A percentile compares a stretch with the other conserved stretches of the same genome.
These are phyloP conservation scores for Aspergillus viridinutans DNA, from an alignment of 2,329 filamentous ascomycete genomes.

Conservation along the genomic window DNA sequence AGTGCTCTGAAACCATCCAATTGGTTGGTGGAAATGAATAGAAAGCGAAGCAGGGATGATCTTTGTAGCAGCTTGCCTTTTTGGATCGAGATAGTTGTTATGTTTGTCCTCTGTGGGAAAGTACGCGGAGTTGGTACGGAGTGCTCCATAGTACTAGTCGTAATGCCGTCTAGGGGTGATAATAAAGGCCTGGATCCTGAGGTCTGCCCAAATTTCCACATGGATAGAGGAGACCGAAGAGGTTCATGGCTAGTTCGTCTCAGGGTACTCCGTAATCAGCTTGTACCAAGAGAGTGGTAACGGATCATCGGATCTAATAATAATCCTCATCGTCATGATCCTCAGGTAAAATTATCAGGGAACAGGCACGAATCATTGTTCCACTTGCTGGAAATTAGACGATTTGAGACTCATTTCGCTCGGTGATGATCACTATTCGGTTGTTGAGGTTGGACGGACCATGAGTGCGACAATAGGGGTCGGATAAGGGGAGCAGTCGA, in stretches of 20 bases:
- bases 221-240: neutral
- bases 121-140: neutral
- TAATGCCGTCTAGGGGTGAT: neutral
- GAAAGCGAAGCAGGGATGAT: neutral
- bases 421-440: neutral
- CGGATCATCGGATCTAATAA: slow-evolving; percentile 12
- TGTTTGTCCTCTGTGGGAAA: neutral
- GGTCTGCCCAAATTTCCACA: neutral
- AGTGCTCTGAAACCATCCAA: neutral
- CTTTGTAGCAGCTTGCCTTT: neutral
- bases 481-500: neutral
- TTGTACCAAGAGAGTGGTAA: neutral
- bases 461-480: neutral
- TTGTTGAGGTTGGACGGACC: slow-evolving; percentile 1
- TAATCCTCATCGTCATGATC: slow-evolving; percentile 2
- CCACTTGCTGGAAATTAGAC: neutral
- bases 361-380: neutral
- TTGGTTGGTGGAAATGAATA: neutral
- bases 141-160: neutral
- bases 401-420: slow-evolving; percentile 4
- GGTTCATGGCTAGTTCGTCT: neutral
- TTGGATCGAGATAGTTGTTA: neutral
- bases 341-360: neutral
- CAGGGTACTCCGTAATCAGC: too few relatives aligned
- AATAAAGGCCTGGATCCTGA: neutral